Percentiles rank a stretch among this genome's conserved stretches.
These are phyloP conservation scores for Diplodia mutila DNA, from an alignment of 2,329 filamentous ascomycete species.

Conservation along the genomic window DNA sequence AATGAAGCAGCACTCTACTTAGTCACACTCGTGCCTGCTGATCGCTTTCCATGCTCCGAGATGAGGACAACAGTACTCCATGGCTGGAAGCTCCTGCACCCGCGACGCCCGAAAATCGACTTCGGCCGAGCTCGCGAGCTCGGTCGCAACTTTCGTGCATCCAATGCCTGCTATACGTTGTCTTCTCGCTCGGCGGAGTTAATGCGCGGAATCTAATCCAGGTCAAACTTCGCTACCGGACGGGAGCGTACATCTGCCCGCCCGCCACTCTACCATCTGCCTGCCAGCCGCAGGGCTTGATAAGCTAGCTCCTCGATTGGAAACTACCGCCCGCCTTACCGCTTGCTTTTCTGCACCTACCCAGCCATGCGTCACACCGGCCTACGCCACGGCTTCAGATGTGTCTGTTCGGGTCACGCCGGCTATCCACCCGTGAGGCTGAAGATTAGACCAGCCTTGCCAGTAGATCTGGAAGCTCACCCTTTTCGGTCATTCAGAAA, in stretches of 20 bases:
- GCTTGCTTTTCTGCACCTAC: neutral
- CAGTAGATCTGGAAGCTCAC: neutral
- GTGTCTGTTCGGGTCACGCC: neutral
- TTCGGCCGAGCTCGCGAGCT: slow-evolving; percentile 5
- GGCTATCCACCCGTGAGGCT: neutral
- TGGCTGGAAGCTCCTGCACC: neutral
- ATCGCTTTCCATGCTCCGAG: neutral
- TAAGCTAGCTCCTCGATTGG: neutral
- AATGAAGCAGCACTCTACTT: neutral
- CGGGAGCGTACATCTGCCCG: slow-evolving; percentile 1
- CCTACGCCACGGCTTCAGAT: neutral
- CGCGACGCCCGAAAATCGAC: neutral
- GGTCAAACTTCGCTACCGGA: neutral
- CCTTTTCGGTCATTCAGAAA: neutral
- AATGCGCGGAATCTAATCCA: neutral
- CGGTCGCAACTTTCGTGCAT: neutral
- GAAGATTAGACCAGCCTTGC: neutral
- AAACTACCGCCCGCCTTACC: neutral
- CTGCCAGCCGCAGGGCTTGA: neutral
- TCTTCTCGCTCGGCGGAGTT: neutral
- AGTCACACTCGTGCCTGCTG: neutral
- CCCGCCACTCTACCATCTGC: neutral
- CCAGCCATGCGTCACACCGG: neutral
- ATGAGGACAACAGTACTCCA: neutral
- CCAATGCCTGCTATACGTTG: neutral